Evolutionary conservation across 2,329 filamentous ascomycete species (phyloP), one percentile per base, ranked within the genome.

Genomic region (Ustulina deusta): DNA sequence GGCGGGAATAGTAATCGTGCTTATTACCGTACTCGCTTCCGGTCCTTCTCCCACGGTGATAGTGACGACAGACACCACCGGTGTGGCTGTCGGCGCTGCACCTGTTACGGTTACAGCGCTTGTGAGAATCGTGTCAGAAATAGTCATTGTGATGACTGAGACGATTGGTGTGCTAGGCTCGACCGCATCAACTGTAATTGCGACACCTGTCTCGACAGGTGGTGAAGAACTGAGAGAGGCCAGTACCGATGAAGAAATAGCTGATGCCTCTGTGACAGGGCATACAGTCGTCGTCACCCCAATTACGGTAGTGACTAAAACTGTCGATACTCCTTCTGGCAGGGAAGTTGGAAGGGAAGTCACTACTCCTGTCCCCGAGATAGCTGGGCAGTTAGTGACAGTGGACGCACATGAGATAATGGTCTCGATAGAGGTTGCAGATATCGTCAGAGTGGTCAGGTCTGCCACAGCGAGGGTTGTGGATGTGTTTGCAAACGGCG

Each of bases 271-370:
- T 13, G 73, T 72, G 38, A 77, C 72, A 22, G 75, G 74, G 63
- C 76, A 77, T 25, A 76, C 72, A 2, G 74, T 77, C 10, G 76
- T 77, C 10, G 75, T 77, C 15, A 77, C 25, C 38, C 70, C 75
- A 54, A 77, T 61, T 25, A 75, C 73, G 15, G 59, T 72, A 10
- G 76, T 77, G 42, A 75, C 57, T 1, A 76, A 48, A 7, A 76
- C 68, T n/a, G 74, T 77, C 11, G 72, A 74, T 40, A 73, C 70
- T 17, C 72, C 74, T 44, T 66, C 72, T 22, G 56, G 56, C 10
- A 65, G 32, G 25, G 62, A 68, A 36, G 66, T 44, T 34, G 51
- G 54, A 46, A 61, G 27, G 11, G 66, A 65, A 49, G 68, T 36
- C 9, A 76, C 66, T 10, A 64, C 72, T 9, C 68, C 69, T 6